Percentiles rank a stretch among this genome's conserved stretches.
These are phyloP conservation scores for Macroventuria anomochaeta DNA, from an alignment of 2,329 filamentous ascomycete species.

Conservation along the genomic window DNA sequence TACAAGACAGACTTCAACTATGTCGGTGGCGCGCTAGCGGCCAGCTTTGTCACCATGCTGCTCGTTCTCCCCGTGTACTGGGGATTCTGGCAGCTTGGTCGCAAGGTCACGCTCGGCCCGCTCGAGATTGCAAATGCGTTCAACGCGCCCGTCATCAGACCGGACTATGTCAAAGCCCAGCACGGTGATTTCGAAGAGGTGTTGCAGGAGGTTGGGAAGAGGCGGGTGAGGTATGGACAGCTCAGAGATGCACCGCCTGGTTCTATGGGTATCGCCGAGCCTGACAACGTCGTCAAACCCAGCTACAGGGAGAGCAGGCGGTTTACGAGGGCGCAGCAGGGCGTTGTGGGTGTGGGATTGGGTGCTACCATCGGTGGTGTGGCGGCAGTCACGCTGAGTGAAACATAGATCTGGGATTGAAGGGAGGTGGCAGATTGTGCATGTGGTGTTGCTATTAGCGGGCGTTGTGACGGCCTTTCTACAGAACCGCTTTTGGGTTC, in stretches of 20 bases:
- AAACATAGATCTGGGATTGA: no score
- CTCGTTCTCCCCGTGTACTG: slow-evolving; percentile 45
- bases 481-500: no score
- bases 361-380: slow-evolving; percentile 22
- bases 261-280: slow-evolving; percentile 31
- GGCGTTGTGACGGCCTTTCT: no score
- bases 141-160: slow-evolving; percentile 33
- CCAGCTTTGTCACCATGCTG: slow-evolving; percentile 40
- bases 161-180: slow-evolving; percentile 21
- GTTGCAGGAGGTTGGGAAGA: slow-evolving; percentile 26
- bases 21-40: slow-evolving; percentile 40
- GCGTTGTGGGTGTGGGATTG: slow-evolving; percentile 1
- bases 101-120: slow-evolving; percentile 44
- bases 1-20: slow-evolving; percentile 38
- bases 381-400: slow-evolving; percentile 18
- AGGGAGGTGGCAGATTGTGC: no score
- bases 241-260: slow-evolving; percentile 24
- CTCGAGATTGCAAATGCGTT: slow-evolving; percentile 48
- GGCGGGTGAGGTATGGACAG: slow-evolving; percentile 30
- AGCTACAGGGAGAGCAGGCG: slow-evolving; percentile 1
- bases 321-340: slow-evolving; percentile 9
- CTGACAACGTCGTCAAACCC: slow-evolving; percentile 21
- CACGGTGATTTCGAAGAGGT: slow-evolving; percentile 34
- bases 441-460: no score
- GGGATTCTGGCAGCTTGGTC: slow-evolving; percentile 47